Evolutionary conservation across 805 yeast genomes (phyloP).

Genomic region (Candida stauntonica): DNA sequence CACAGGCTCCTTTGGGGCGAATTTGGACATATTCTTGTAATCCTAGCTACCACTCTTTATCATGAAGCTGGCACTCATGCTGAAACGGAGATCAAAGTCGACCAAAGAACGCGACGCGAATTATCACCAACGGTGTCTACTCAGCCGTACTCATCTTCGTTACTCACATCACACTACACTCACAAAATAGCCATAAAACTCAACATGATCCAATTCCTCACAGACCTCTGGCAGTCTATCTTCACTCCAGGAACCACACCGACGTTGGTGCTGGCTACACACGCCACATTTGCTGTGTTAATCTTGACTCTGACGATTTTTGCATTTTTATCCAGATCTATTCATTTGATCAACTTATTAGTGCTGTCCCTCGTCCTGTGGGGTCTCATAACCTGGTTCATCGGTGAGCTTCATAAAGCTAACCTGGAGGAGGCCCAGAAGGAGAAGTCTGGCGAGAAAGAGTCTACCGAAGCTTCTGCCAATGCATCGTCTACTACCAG

Average conservation of each 20-base stretch:
- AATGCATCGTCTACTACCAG: not conserved
- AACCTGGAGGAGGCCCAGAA: slow-evolving; percentile 14
- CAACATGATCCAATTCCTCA: slow-evolving; percentile 40
- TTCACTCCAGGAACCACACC: slow-evolving; percentile 94
- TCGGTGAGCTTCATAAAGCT: slow-evolving; percentile 53
- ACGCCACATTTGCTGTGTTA: slow-evolving; percentile 68
- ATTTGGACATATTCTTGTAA: slow-evolving; percentile 26
- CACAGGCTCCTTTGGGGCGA: slow-evolving; percentile 54
- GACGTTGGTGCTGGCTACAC: slow-evolving; percentile 84
- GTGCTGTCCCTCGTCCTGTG: slow-evolving; percentile 64
- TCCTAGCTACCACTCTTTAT: too few relatives aligned
- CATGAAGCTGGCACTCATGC: too few relatives aligned
- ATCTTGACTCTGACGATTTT: slow-evolving; percentile 52
- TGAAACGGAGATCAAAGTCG: too few relatives aligned
- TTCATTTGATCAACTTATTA: slow-evolving; percentile 58
- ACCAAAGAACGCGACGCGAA: too few relatives aligned
- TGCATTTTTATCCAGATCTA: slow-evolving; percentile 49
- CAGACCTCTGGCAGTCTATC: slow-evolving; percentile 83
- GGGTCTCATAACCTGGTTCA: slow-evolving; percentile 85
- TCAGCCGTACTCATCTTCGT: too few relatives aligned
- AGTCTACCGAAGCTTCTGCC: slow-evolving; percentile 3
- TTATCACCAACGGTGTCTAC: too few relatives aligned
- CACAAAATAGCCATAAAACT: too few relatives aligned
- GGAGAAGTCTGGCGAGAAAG: slow-evolving; percentile 23
- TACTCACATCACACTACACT: too few relatives aligned